Evolutionary conservation across 2,329 filamentous ascomycete species (phyloP).

Genomic region (Rhynchosporium agropyri): DNA sequence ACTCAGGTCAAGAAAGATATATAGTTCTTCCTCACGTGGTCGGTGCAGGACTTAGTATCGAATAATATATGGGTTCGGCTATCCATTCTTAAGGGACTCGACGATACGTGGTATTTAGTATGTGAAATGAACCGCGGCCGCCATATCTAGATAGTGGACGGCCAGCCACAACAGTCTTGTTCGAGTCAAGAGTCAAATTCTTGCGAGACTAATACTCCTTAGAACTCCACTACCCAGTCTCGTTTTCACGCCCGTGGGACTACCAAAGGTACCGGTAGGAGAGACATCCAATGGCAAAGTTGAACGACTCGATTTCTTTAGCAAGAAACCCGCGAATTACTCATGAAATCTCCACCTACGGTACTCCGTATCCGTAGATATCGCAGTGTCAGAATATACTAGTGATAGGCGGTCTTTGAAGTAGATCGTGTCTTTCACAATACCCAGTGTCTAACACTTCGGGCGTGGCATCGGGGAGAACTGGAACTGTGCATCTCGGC

Average conservation of each 20-base stretch:
- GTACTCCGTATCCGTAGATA: too few relatives aligned
- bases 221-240: neutral
- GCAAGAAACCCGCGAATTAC: neutral
- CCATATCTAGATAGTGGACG: constrained; percentile 2
- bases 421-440: too few relatives aligned
- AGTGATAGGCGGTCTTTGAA: too few relatives aligned
- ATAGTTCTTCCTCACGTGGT: too few relatives aligned
- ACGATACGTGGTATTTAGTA: too few relatives aligned
- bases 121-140: neutral
- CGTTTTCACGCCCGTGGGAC: too few relatives aligned
- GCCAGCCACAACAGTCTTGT: constrained; percentile 13
- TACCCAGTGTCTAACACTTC: neutral
- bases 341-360: neutral
- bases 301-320: neutral
- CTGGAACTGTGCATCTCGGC: constrained; percentile 5
- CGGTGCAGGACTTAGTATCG: too few relatives aligned
- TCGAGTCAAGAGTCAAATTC: constrained; percentile 10
- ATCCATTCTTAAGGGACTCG: too few relatives aligned
- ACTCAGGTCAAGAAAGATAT: neutral
- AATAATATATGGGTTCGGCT: too few relatives aligned
- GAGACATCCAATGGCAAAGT: constrained; percentile 1
- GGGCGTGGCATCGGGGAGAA: constrained; percentile 4
- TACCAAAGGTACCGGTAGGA: too few relatives aligned
- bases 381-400: too few relatives aligned
- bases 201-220: neutral